Evolutionary conservation across 1,284 basidiomycete species (phyloP), one percentile per base, ranked within the genome.

Genomic region (Paramarasmius palmivorus): DNA sequence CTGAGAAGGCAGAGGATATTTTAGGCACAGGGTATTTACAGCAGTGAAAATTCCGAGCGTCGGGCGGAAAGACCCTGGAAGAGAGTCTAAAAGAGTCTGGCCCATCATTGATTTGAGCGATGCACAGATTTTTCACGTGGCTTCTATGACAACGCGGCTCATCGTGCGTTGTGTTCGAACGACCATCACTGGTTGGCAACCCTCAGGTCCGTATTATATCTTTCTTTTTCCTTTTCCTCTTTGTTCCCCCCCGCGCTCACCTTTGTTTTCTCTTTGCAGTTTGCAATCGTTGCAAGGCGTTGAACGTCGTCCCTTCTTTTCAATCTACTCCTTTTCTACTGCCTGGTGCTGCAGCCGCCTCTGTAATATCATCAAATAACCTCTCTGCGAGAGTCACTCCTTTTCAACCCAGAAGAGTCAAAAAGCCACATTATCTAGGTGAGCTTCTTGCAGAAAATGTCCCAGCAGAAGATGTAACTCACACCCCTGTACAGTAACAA

Each of bases 241-340:
- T 57, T 61, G 62, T n/a, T n/a, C n/a, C n/a, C 61, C 58, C 62
- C 63, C 59, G 60, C 50, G 53, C 50, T 56, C 59, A 59, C 61
- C 60, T 57, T 63, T 62, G 62, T 64, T 63, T 62, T 57, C 62
- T 44, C 53, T 60, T 59, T 68, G 62, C 65, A 72, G 74, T 59
- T 59, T 70, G 71, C 75, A 67, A 77, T 75, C 71, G 71, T 32
- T 72, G 67, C 64, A 66, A 74, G 79, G 76, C 83, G 83, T 83
- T 79, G 81, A 83, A 66, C 82, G 81, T 82, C 79, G 60, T 69
- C 71, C 56, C 53, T 60, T 51, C 39, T 41, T 65, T 58, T 55
- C 14, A 45, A 54, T 60, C 63, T 59, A 61, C 35, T 50, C 32
- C 56, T 55, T 47, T 49, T 50, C n/a, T 20, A 17, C 50, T 49